Base-by-base conservation (phyloP, 306 rosid genomes). In the Morella rubra region DNA sequence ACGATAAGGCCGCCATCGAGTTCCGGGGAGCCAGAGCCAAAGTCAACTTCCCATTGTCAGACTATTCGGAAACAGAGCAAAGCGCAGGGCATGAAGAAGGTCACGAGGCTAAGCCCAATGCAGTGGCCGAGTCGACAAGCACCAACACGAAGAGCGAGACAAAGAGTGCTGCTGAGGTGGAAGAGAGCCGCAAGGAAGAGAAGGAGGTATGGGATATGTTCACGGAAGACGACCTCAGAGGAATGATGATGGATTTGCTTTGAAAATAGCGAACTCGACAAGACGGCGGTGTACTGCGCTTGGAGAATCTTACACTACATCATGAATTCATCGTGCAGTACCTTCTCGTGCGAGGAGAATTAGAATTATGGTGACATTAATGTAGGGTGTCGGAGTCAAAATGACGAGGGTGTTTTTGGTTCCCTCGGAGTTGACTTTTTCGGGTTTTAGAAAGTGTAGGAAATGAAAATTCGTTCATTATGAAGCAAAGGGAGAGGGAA, bases 1-100 rank as follows among this genome's bases (percentile, higher is more conserved):
- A 90, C 72, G 93, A 89, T 71, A 77, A 66, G 71, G 90, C 86
- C 9, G 89, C 94, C 64, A 60, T 90, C 14, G 82, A 82, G 65
- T 86, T 82, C 71, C 89, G 76, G 0, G 90, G 90, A 6, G 68
- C 19, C 7, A 77, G 50, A 58, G 90, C 89, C 7, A 88, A 85
- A 80, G 81, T 80, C 40, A 88, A 88, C 60, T 90, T 90, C 72
- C 72, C 77, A 0, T 69, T 65, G 59, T 66, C 84, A 3, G 81
- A 77, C 14, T 74, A 64, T 65, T 5, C 10, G 8, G 45, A 37
- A 9, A 41, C 4, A 65, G 4, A 51, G 41, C 64, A 62, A 8
- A 60, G 44, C 44, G 20, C 65, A 20, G 62, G 20, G 40, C 49
- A 65, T 16, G 70, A 18, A 41, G 19, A 4, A 42, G 49, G 20